Base-by-base conservation (phyloP, 1,139 yeast genomes). In the Ogataea hybrid region DNA sequence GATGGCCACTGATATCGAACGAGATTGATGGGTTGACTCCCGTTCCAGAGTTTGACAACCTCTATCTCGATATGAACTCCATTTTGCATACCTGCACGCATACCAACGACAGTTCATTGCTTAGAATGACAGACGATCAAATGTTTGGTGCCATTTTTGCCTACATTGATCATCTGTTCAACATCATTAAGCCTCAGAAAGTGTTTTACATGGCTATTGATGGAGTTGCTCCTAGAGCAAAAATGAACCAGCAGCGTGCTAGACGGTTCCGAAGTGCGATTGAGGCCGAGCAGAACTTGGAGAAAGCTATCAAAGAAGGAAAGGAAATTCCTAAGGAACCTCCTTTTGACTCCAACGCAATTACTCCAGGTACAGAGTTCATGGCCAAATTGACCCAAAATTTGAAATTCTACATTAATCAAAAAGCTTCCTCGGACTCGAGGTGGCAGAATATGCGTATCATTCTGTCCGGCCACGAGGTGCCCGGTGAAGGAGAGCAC, bases 401-500 rank as follows among this genome's bases (percentile, higher is more conserved):
- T 51, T 71, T 94, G 58, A 81, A 92, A 53, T 94, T 89, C 63
- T 94, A 90, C 74, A 84, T 90, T 44, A 92, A 90, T 53, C 88
- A 87, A 61, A 94, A 94, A 64, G 80, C 92, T 39, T 80, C 95
- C 31, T 81, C 83, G 35, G 98, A 94, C 58, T 79, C 95, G 5
- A 88, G 84, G 42, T 94, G 98, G 98, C 85, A 88, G 52, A 77
- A 82, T 48, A 71, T 88, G 51, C 79, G 89, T 53, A 81, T 94
- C 43, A 77, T 94, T 29, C 79, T 94, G 49, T 85, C 95, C 43
- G 99, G 96, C 41, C 97, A 95, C 52, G 92, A 92, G 52, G 97
- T 89, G 12, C 99, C 99, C 3, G 99, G 99, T 51, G 98, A 94
- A 73, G 99, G 99, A 62, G 98, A 94, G 68, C 98, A 92, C 68